Conservation (phyloP, 2,329 filamentous ascomycete species). For the Bipolaris sorokiniana region DNA sequence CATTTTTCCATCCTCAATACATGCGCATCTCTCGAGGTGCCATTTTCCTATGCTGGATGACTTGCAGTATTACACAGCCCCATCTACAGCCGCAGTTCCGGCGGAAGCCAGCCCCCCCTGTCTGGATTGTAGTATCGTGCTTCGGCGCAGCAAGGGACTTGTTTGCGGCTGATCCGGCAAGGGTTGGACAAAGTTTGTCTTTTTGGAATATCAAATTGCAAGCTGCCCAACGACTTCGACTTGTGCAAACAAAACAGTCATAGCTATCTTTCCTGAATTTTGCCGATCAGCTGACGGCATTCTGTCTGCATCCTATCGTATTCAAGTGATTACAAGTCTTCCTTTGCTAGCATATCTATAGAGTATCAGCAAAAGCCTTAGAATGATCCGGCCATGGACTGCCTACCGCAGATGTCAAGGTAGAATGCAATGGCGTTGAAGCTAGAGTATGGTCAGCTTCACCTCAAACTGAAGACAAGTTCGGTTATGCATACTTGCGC, state of each 20-base stretch:
- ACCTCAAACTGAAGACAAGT: too few species aligned
- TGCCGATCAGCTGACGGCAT: background rate
- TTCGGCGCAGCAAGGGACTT: constrained; percentile 6
- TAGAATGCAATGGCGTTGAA: constrained; percentile 70
- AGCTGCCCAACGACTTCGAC: background rate
- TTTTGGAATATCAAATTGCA: background rate
- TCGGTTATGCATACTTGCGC: constrained; percentile 52
- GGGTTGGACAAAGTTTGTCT: background rate
- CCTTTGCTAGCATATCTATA: constrained; percentile 49
- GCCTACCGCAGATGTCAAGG: constrained; percentile 68
- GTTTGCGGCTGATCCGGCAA: constrained; percentile 19
- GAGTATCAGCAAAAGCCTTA: constrained; percentile 1
- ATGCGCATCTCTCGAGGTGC: background rate
- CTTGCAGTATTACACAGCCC: constrained; percentile 31
- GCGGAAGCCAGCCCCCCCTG: constrained; percentile 16
- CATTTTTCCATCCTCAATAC: background rate
- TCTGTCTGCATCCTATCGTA: background rate
- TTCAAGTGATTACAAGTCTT: constrained; percentile 34
- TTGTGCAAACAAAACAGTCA: background rate
- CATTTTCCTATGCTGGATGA: constrained; percentile 4
- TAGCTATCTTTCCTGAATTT: background rate
- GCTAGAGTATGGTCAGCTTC: constrained; percentile 43
- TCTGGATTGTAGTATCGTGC: constrained; percentile 17
- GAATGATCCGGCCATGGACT: background rate
- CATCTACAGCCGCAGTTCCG: constrained; percentile 33